Evolutionary conservation across 345 rosid species (phyloP), one percentile per base, ranked within the genome.

Genomic region (Microthlaspi erraticum): DNA sequence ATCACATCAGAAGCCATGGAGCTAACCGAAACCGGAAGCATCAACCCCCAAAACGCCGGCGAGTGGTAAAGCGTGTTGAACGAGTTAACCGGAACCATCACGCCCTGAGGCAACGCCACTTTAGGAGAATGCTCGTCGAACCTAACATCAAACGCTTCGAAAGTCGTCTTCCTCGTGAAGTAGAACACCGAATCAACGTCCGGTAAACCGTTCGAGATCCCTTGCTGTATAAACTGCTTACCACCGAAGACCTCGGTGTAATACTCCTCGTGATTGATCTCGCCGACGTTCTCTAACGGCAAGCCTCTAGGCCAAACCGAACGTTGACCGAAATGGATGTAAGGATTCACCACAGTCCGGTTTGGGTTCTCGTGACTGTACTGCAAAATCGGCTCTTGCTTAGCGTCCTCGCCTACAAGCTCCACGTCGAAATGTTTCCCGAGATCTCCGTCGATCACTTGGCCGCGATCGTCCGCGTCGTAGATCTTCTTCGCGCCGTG

Each of bases 221-320:
- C 98, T 80, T 91, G 98, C 66, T 93, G 98, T 36, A 93, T 91
- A 76, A 76, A 91, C 80, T 91, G 98, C 68, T 84, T 93, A 49
- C 98, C 98, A 79, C 96, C 88, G 59, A 83, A 93, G 51, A 93
- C 77, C 89, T 93, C 91, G 6, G 96, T 88, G 81, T 91, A 91
- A 56, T 75, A 93, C 78, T 87, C 96, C 46, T 93, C 98, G 34
- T 86, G 96, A 51, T 82, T 85, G 64, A 93, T 80, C 67, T 87
- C 94, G 18, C 96, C 94, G 4, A 93, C 96, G 73, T 88, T 86
- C 77, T 93, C 96, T 75, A 88, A 82, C 8, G 98, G 98, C 78
- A 93, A 82, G 45, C 98, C 98, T 73, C 97, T 83, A 71, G 98
- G 98, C 98, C 98, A 93, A 76, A 93, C 92, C 0, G 98, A 85